Conservation (phyloP, 805 yeast genomes). For the Sungouiella thailandica region DNA sequence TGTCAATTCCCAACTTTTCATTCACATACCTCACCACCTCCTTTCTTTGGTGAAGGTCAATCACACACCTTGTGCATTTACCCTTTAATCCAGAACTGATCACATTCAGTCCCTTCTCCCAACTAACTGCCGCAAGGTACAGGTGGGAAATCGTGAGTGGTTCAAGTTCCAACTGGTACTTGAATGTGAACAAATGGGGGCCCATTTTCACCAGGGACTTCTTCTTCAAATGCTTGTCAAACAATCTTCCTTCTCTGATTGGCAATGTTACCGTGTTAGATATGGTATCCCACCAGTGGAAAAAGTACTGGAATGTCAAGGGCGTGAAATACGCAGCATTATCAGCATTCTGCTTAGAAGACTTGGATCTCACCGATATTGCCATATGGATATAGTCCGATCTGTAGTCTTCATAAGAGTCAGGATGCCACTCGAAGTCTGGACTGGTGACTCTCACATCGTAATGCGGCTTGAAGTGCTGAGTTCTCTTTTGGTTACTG, state of each 20-base stretch:
- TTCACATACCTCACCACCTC: slow-evolving; percentile 33
- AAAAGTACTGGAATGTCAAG: slow-evolving; percentile 32
- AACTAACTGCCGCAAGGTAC: slow-evolving; percentile 24
- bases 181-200: slow-evolving; percentile 35
- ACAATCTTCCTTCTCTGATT: slow-evolving; percentile 31
- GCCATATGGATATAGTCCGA: slow-evolving; percentile 71
- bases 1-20: slow-evolving; percentile 31
- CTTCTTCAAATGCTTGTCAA: slow-evolving; percentile 13
- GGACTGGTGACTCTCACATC: slow-evolving; percentile 61
- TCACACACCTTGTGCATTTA: slow-evolving; percentile 25
- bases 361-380: slow-evolving; percentile 31
- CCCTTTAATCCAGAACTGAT: slow-evolving; percentile 38
- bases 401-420: slow-evolving; percentile 76
- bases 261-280: slow-evolving; percentile 31
- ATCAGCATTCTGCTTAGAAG: slow-evolving; percentile 24
- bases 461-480: slow-evolving; percentile 56
- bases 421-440: slow-evolving; percentile 52
- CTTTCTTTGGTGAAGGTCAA: slow-evolving; percentile 39
- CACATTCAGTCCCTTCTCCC: slow-evolving; percentile 18
- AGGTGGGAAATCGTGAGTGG: slow-evolving; percentile 36
- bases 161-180: slow-evolving; percentile 36
- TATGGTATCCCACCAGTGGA: slow-evolving; percentile 39
- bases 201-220: slow-evolving; percentile 32
- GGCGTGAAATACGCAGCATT: slow-evolving; percentile 39
- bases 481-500: slow-evolving; percentile 39